phyloP scores from a whole-genome alignment of 768 basidiomycete species.

The Termitomyces sp. region DNA sequence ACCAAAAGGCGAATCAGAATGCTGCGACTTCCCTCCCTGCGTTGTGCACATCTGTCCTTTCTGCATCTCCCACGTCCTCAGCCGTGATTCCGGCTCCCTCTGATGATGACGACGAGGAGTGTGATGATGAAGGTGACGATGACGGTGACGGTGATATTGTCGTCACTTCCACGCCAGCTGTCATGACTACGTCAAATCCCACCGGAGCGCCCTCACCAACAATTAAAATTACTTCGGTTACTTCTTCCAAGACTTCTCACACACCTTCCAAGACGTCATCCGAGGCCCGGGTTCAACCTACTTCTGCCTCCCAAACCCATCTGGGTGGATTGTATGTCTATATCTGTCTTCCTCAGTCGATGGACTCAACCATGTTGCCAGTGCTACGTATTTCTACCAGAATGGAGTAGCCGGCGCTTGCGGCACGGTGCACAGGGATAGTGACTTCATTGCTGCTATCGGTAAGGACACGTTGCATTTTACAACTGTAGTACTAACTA shows the following conservation, averaged over 20 bases:
- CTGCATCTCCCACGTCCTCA: constrained; percentile 20
- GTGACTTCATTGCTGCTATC: constrained; percentile 55
- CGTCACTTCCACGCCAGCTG: constrained; percentile 11
- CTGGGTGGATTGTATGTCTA: constrained; percentile 41
- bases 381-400: constrained; percentile 69
- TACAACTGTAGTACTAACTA: constrained; percentile 1
- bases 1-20: constrained; percentile 42
- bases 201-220: constrained; percentile 4
- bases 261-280: constrained; percentile 8
- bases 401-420: constrained; percentile 76
- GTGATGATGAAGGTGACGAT: constrained; percentile 21
- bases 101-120: constrained; percentile 29
- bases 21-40: constrained; percentile 39
- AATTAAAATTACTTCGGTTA: constrained; percentile 15
- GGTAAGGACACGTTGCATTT: constrained; percentile 30
- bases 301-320: constrained; percentile 15
- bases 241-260: constrained; percentile 11
- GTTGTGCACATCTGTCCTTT: constrained; percentile 39
- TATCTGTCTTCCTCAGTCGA: not conserved
- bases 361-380: constrained; percentile 16
- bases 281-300: constrained; percentile 1
- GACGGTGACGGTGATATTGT: constrained; percentile 11
- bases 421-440: constrained; percentile 55
- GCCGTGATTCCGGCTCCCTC: constrained; percentile 21
- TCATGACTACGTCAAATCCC: constrained; percentile 12